Evolutionary conservation across 306 rosid genomes (phyloP).

Genomic region (Dicorynia guianensis): DNA sequence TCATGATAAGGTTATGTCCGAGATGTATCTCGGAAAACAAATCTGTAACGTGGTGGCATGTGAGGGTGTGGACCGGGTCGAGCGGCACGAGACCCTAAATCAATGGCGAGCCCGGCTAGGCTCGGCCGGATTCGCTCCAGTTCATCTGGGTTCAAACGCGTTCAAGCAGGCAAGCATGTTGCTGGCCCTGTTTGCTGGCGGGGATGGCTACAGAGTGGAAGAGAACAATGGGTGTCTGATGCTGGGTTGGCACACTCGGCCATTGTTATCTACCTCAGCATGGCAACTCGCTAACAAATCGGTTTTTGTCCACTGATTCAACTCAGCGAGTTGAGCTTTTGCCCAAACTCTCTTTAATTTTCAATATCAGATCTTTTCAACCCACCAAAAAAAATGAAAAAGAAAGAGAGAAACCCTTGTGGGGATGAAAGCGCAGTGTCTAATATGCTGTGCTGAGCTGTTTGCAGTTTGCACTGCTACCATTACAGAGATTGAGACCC

Average conservation of each 20-base stretch:
- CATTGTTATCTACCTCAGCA: conserved; percentile 86
- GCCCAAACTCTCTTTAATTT: neutral
- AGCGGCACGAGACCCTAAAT: conserved; percentile 74
- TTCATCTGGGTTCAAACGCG: conserved; percentile 88
- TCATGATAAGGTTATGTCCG: conserved; percentile 77
- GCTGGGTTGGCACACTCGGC: conserved; percentile 93
- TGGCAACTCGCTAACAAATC: conserved; percentile 65
- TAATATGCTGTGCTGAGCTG: conserved; percentile 66
- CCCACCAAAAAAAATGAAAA: conserved; percentile 18
- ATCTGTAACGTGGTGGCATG: conserved; percentile 90
- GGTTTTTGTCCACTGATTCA: conserved; percentile 58
- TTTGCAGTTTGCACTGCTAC: conserved; percentile 35
- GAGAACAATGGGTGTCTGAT: conserved; percentile 78
- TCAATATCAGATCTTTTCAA: neutral
- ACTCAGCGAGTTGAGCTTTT: conserved; percentile 18
- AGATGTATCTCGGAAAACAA: conserved; percentile 87
- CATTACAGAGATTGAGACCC: conserved; percentile 59
- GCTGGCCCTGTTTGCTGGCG: conserved; percentile 70
- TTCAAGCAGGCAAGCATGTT: conserved; percentile 95
- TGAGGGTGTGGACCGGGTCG: conserved; percentile 87
- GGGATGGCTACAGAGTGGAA: conserved; percentile 89
- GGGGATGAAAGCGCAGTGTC: conserved; percentile 51
- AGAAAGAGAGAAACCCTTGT: conserved; percentile 32
- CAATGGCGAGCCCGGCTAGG: conserved; percentile 79
- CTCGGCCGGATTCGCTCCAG: conserved; percentile 70